Evolutionary conservation across 2,329 filamentous ascomycete genomes (phyloP).

Genomic region (Beauveria asiatica): DNA sequence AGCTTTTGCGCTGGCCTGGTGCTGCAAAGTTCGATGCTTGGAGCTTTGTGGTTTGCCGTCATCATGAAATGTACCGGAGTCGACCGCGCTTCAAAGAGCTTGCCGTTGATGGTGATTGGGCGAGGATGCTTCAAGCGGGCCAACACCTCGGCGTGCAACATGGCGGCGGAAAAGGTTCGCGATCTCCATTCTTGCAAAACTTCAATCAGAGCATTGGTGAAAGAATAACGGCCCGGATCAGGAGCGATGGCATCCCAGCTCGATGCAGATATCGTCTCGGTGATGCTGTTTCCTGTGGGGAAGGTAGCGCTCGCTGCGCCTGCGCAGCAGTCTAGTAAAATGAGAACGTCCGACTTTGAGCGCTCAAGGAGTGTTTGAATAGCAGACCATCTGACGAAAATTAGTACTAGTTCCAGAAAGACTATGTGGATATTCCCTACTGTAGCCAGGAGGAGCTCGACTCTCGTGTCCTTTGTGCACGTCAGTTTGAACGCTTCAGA

Average conservation of each 20-base stretch:
- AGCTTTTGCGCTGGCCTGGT: constrained; percentile 20
- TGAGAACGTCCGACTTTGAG: constrained; percentile 48
- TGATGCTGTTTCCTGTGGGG: constrained; percentile 49
- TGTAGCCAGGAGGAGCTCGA: constrained; percentile 47
- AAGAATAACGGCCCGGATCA: constrained; percentile 50
- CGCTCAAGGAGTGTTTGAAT: constrained; percentile 51
- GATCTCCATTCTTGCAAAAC: constrained; percentile 49
- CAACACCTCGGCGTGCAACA: constrained; percentile 52
- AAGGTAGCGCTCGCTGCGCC: constrained; percentile 53
- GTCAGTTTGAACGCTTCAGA: constrained; percentile 10
- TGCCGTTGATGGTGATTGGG: constrained; percentile 49
- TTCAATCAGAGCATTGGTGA: constrained; percentile 51
- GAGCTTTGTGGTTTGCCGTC: constrained; percentile 50
- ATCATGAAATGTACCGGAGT: constrained; percentile 57
- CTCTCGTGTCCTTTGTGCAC: constrained; percentile 34
- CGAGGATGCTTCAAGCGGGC: constrained; percentile 52
- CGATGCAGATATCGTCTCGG: constrained; percentile 53
- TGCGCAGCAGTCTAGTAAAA: constrained; percentile 51
- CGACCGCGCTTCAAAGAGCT: constrained; percentile 47
- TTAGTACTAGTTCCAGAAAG: constrained; percentile 6
- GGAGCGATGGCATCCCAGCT: constrained; percentile 55
- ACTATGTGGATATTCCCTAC: constrained; percentile 21
- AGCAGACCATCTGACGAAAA: constrained; percentile 41
- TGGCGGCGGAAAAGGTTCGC: constrained; percentile 48
- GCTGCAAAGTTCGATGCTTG: constrained; percentile 46